phyloP scores from a whole-genome alignment of 768 basidiomycete species.

The Leccinum obscurum region DNA sequence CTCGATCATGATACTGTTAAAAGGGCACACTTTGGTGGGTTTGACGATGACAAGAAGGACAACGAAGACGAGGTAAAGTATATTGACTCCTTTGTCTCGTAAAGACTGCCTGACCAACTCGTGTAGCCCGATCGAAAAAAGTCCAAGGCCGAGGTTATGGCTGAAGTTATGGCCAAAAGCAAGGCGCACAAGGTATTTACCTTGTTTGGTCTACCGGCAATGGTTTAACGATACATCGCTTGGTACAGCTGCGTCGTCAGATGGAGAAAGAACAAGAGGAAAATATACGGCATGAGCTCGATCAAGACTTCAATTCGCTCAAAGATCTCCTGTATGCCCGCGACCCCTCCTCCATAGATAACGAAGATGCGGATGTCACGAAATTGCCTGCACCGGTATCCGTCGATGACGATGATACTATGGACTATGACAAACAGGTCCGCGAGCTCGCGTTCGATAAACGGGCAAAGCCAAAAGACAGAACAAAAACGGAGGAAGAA shows the following conservation, averaged over 20 bases:
- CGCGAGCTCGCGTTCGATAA: conserved; percentile 92
- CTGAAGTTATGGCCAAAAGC: conserved; percentile 95
- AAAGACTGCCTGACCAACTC: conserved; percentile 2
- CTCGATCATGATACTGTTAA: conserved; percentile 68
- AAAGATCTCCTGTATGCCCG: conserved; percentile 68
- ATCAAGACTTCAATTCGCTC: conserved; percentile 82
- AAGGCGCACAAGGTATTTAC: conserved; percentile 84
- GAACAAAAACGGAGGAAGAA: conserved; percentile 97
- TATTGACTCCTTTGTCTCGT: conserved; percentile 1
- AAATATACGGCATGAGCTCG: conserved; percentile 82
- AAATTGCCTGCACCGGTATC: background rate
- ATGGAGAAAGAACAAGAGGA: conserved; percentile 84
- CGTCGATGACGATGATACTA: conserved; percentile 30
- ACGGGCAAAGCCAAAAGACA: conserved; percentile 89
- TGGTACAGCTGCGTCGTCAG: conserved; percentile 78
- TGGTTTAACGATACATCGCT: background rate
- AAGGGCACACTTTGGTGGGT: conserved; percentile 83
- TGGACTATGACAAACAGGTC: conserved; percentile 90
- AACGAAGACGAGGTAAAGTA: conserved; percentile 48
- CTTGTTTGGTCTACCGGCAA: background rate
- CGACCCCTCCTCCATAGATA: conserved; percentile 46
- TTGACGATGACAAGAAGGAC: conserved; percentile 65
- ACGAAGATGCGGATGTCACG: conserved; percentile 27
- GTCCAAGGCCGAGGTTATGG: conserved; percentile 95
- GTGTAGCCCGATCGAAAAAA: conserved; percentile 79